A percentile compares a stretch with the other conserved stretches of the same genome.
phyloP scores from a whole-genome alignment of 2,329 filamentous ascomycete species.

The Fusarium domesticum region DNA sequence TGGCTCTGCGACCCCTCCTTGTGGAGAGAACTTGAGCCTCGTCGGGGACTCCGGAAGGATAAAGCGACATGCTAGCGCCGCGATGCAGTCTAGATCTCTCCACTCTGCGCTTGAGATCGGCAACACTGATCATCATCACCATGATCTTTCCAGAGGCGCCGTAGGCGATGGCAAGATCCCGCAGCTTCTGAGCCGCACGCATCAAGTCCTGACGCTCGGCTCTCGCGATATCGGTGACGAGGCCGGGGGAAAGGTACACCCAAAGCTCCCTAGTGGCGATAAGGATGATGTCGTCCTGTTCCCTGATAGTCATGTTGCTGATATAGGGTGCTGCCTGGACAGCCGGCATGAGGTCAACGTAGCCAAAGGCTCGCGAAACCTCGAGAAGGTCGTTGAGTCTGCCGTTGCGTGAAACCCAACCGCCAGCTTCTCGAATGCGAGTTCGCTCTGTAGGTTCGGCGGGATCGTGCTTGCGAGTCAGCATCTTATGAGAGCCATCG shows the following conservation, averaged over 20 bases:
- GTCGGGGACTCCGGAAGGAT: conserved; percentile 69
- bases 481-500: conserved; percentile 75
- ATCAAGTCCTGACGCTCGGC: conserved; percentile 87
- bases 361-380: conserved; percentile 92
- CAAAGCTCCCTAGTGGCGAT: conserved; percentile 90
- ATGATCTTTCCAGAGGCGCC: conserved; percentile 93
- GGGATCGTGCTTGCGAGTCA: conserved; percentile 91
- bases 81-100: conserved; percentile 71
- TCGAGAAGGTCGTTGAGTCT: conserved; percentile 88
- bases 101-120: conserved; percentile 78
- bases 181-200: conserved; percentile 89
- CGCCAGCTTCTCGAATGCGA: conserved; percentile 89
- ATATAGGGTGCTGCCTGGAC: conserved; percentile 90
- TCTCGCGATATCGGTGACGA: conserved; percentile 87
- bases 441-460: conserved; percentile 80
- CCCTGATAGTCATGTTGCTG: conserved; percentile 71
- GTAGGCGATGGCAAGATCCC: conserved; percentile 93
- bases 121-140: conserved; percentile 97
- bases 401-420: conserved; percentile 92
- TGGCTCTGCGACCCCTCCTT: conserved; percentile 62
- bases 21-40: conserved; percentile 63
- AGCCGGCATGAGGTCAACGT: conserved; percentile 86
- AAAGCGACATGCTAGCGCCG: conserved; percentile 81
- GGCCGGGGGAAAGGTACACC: conserved; percentile 87
- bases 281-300: conserved; percentile 90